Evolutionary conservation across 371 early-diverging fungal genomes (phyloP).

Genomic region (Apophysomyces sp.): DNA sequence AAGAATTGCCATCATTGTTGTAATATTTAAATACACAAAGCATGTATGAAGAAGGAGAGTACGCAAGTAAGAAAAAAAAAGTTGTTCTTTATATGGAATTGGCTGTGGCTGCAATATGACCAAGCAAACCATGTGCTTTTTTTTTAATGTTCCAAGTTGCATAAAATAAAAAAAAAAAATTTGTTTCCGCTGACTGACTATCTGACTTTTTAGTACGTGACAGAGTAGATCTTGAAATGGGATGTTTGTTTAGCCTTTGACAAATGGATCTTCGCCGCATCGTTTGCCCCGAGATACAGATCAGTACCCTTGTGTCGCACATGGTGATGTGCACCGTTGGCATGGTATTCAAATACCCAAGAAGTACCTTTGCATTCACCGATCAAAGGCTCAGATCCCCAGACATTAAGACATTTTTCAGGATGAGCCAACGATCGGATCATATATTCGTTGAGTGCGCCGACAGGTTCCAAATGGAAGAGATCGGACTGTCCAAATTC

Average conservation of each 20-base stretch:
- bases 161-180: too few relatives aligned
- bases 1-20: not conserved
- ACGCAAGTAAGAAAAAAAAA: not conserved
- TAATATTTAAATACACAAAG: not conserved
- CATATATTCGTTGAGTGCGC: slow-evolving; percentile 9
- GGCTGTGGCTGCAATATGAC: not conserved
- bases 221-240: not conserved
- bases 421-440: slow-evolving; percentile 12
- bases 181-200: not conserved
- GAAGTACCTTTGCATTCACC: slow-evolving; percentile 20
- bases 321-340: slow-evolving; percentile 8
- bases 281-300: slow-evolving; percentile 6
- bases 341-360: slow-evolving; percentile 14
- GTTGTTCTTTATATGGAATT: not conserved
- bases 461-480: slow-evolving; percentile 9
- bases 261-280: not conserved
- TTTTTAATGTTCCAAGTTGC: not conserved
- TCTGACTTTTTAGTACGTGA: not conserved
- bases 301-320: slow-evolving; percentile 11
- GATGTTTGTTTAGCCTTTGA: not conserved
- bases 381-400: slow-evolving; percentile 5
- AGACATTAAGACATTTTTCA: slow-evolving; percentile 12
- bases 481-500: not conserved
- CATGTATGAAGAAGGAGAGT: not conserved
- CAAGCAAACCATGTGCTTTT: not conserved